Conservation (phyloP, 2,329 filamentous ascomycete species). For the Ambrosiella beaveri region DNA sequence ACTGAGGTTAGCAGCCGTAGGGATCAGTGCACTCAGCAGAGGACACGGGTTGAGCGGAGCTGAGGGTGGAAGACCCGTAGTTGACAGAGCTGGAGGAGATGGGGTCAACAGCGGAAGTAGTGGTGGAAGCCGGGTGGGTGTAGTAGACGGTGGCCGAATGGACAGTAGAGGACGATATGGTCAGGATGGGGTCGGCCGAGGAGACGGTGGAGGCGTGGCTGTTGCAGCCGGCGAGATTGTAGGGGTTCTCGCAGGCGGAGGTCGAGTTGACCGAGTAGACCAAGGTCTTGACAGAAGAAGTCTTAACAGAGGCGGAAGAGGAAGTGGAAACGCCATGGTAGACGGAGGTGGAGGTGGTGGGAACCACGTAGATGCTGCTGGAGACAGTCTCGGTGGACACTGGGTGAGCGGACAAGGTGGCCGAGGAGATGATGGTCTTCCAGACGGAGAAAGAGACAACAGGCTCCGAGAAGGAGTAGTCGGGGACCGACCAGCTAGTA, state of each 20-base stretch:
- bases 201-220: slow-evolving; percentile 1
- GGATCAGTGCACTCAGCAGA: slow-evolving; percentile 1
- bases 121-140: background rate
- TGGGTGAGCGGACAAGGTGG: background rate
- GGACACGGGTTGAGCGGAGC: background rate
- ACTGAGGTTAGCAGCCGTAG: slow-evolving; percentile 6
- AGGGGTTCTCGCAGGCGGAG: slow-evolving; percentile 8
- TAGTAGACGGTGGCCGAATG: background rate
- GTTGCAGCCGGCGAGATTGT: slow-evolving; percentile 7
- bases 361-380: background rate
- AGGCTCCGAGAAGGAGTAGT: background rate
- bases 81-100: slow-evolving; percentile 1
- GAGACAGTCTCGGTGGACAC: background rate
- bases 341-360: background rate
- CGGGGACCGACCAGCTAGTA: background rate
- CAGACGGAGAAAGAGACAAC: background rate
- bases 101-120: background rate
- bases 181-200: slow-evolving; percentile 1
- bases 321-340: background rate
- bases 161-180: background rate
- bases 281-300: background rate
- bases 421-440: background rate
- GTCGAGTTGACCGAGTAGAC: background rate
- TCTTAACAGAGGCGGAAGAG: background rate
- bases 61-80: background rate